Evolutionary conservation across 1,284 basidiomycete species (phyloP), one percentile per base, ranked within the genome.

Genomic region (Mycocalia duriaeana): DNA sequence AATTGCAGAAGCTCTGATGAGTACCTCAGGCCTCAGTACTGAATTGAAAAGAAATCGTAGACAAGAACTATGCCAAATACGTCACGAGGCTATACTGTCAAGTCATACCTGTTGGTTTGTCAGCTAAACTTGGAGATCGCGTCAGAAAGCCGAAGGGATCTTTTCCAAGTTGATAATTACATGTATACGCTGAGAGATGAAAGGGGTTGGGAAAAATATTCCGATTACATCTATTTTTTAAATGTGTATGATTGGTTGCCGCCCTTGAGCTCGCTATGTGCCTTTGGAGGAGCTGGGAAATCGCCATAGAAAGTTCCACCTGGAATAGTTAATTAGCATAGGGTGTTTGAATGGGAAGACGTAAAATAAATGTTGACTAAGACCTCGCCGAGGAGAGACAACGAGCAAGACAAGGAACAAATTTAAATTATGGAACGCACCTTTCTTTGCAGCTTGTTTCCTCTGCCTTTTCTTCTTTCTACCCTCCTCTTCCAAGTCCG

Each of bases 231-330:
- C n/a, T n/a, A n/a, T 18, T 23, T 20, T 49, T 75, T 78, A 71
- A 89, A 89, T 18, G 84, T 86, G 61, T 75, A 70, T 26, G 85
- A 81, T 66, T 79, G 76, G 61, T 88, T 88, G 42, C 85, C 87
- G 50, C 77, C 75, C 61, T 75, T 85, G 41, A 82, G 60, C 57
- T 87, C 82, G 50, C 79, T 81, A 49, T 81, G 72, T 19, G 83
- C 83, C 57, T 77, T 79, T 1, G 84, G 86, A 18, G 83, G 76
- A 25, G 79, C 77, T 40, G 77, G 79, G 67, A 88, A 87, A 56
- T 80, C 71, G 18, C 79, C 81, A 50, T 79, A 77, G 48, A 67
- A 70, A 24, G 53, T 59, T 38, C 65, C 63, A 50, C 65, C 71
- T 69, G 54, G 50, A n/a, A 51, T 47, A 49, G 46, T 36, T 52